phyloP scores from a whole-genome alignment of 164 flowering plant genomes.

The Annona cherimola region DNA sequence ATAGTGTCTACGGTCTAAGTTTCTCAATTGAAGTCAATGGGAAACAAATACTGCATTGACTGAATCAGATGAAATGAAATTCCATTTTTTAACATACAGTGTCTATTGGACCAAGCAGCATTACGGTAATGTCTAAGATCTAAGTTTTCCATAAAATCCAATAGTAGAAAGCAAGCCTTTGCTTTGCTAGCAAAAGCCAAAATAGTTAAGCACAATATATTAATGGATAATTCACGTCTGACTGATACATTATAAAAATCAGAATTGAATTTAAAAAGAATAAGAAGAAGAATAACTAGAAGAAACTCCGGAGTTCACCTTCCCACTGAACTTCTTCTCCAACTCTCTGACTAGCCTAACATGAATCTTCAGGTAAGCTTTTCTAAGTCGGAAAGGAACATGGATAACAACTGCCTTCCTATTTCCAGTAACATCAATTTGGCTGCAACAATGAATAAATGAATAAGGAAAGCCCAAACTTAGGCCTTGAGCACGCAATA shows the following conservation, averaged over 20 bases:
- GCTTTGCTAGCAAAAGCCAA: background rate
- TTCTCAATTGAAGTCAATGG: too few relatives aligned
- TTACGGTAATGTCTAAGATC: too few relatives aligned
- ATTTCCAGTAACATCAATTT: slow-evolving; percentile 38
- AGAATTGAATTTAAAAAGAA: too few relatives aligned
- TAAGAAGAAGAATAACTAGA: too few relatives aligned
- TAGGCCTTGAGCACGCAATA: background rate
- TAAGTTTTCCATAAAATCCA: too few relatives aligned
- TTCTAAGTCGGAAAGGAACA: slow-evolving; percentile 46
- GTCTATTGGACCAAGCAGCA: too few relatives aligned
- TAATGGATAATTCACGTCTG: background rate
- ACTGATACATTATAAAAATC: background rate
- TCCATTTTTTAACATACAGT: too few relatives aligned
- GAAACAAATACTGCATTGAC: too few relatives aligned
- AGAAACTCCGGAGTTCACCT: slow-evolving; percentile 19
- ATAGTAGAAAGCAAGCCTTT: too few relatives aligned
- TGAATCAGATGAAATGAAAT: too few relatives aligned
- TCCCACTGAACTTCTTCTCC: slow-evolving; percentile 56
- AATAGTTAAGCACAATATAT: background rate
- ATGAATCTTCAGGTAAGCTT: slow-evolving; percentile 43
- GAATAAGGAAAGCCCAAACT: background rate
- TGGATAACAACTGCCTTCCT: slow-evolving; percentile 45
- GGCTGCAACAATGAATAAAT: slow-evolving; percentile 29
- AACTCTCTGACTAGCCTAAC: slow-evolving; percentile 48
- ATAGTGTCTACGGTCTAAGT: too few relatives aligned